phyloP scores from a whole-genome alignment of 2,329 filamentous ascomycete species.

The Fonsecaea multimorphosa region DNA sequence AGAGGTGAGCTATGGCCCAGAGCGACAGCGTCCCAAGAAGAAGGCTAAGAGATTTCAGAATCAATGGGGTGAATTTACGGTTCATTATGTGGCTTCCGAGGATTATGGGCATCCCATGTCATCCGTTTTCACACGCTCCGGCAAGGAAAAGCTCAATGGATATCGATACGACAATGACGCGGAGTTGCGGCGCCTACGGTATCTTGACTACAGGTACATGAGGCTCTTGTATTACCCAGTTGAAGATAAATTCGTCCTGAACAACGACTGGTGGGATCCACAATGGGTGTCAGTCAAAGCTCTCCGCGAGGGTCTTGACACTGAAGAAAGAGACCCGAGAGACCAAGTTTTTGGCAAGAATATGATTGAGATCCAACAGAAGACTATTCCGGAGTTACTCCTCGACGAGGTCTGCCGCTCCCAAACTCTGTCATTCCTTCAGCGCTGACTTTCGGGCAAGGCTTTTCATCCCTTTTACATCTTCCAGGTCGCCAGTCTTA shows the following conservation, averaged over 20 bases:
- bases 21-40: constrained; percentile 34
- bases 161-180: constrained; percentile 76
- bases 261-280: constrained; percentile 92
- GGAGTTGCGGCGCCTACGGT: constrained; percentile 74
- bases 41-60: constrained; percentile 63
- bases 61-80: constrained; percentile 90
- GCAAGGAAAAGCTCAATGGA: constrained; percentile 67
- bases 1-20: constrained; percentile 63
- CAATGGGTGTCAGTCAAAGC: constrained; percentile 78
- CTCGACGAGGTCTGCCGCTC: constrained; percentile 75
- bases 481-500: constrained; percentile 91
- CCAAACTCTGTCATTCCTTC: neutral
- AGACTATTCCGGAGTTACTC: constrained; percentile 79
- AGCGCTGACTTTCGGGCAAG: constrained; percentile 48
- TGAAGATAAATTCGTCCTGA: constrained; percentile 85
- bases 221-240: constrained; percentile 89
- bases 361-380: constrained; percentile 90
- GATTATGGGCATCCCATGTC: constrained; percentile 68
- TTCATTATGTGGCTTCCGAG: constrained; percentile 70
- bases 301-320: constrained; percentile 80
- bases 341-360: constrained; percentile 89
- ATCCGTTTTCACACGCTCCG: constrained; percentile 59
- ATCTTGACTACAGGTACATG: constrained; percentile 91
- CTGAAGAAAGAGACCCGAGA: constrained; percentile 82
- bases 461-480: constrained; percentile 98